Evolutionary conservation across 1,284 basidiomycete genomes (phyloP).

Genomic region (Austropuccinia psidii): DNA sequence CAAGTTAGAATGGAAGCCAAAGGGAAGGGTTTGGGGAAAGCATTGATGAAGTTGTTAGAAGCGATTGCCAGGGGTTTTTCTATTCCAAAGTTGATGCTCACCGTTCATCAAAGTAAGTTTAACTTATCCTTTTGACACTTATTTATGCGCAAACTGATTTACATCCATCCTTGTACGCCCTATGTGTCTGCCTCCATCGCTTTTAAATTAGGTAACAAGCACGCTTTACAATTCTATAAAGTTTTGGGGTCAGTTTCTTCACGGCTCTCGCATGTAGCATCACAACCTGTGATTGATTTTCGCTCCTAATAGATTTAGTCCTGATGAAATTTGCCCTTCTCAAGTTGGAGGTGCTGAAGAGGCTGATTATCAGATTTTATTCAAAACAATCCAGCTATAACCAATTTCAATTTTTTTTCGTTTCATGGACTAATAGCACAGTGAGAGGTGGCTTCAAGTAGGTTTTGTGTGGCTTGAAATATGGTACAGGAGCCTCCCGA

Average conservation of each 20-base stretch:
- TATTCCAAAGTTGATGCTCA: constrained; percentile 65
- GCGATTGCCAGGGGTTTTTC: constrained; percentile 53
- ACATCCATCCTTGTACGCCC: not conserved
- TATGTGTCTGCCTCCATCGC: too few species aligned
- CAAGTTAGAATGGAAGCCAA: constrained; percentile 54
- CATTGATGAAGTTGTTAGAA: constrained; percentile 53
- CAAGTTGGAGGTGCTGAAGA: not conserved
- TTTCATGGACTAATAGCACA: too few species aligned
- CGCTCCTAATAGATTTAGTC: not conserved
- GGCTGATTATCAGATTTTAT: constrained; percentile 24
- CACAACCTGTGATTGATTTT: not conserved
- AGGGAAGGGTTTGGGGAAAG: constrained; percentile 57
- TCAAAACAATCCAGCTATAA: too few species aligned
- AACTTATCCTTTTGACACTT: not conserved
- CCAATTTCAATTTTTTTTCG: too few species aligned
- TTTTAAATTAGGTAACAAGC: too few species aligned
- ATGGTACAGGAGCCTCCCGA: too few species aligned
- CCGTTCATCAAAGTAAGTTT: constrained; percentile 58
- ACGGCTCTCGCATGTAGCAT: too few species aligned
- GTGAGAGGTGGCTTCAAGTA: too few species aligned
- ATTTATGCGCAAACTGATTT: not conserved
- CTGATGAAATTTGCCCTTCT: constrained; percentile 24
- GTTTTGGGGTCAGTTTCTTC: too few species aligned
- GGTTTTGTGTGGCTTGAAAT: too few species aligned
- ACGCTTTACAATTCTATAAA: too few species aligned